Base-by-base conservation (phyloP, 768 basidiomycete genomes). In the Leccinum uliginosum region DNA sequence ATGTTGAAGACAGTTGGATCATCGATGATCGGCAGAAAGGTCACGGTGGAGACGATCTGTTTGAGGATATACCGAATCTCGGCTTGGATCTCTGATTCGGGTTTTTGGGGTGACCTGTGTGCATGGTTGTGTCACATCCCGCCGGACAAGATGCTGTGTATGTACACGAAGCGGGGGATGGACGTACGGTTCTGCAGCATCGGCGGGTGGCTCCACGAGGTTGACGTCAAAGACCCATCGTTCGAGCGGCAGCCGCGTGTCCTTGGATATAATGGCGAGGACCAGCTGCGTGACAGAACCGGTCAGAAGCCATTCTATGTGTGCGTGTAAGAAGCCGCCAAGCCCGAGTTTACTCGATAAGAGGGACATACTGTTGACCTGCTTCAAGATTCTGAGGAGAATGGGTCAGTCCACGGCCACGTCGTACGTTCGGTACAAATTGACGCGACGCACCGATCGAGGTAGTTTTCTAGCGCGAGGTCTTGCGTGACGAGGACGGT, bases 171-270 rank as follows among this genome's bases (percentile, higher is more conserved):
- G 14, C 12, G 48, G 23, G 23, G 32, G 38, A 29, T 11, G 23
- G 38, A 75, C 84, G 61, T 67, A 88, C 85, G 76, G 71, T 65
- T 80, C 77, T 45, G 73, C 65, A 30, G 76, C 69, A 50, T 82
- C 80, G 2, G 78, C 65, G 10, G 84, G 75, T 23, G 81, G 83
- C 53, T 89, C 85, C 44, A 92, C 83, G 53, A 94, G 80, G 67
- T 92, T 87, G 71, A 99, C 81, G 72, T 98, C 95, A 71, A 99
- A 98, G 49, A 98, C 94, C 97, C 97, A 99, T 60, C 97, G 83
- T 73, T 99, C 97, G 47, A 98, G 82, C 9, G 95, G 89, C 52
- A 87, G 84, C 34, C 92, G 81, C 9, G 92, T 89, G 67, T 98
- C 96, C 68, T 96, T 93, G 11, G 93, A 92, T 59, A 98, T 92